Evolutionary conservation across 345 rosid species (phyloP), one percentile per base, ranked within the genome.

Genomic region (Microcos paniculata): DNA sequence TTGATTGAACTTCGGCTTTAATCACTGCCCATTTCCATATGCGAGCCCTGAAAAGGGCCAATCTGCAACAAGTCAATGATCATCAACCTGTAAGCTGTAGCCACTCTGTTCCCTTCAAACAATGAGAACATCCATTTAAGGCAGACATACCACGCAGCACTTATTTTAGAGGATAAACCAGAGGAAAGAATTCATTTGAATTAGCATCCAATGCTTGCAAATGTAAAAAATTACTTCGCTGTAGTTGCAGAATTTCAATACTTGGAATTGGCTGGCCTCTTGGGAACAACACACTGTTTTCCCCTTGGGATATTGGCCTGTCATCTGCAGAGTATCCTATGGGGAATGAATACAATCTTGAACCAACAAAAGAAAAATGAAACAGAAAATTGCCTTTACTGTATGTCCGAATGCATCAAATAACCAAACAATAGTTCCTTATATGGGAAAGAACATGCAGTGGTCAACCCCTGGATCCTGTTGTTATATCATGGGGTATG

Each of bases 191-290:
- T 46, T 56, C 3, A 15, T 26, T n/a, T n/a, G 90, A 67, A n/a
- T n/a, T n/a, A n/a, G n/a, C n/a, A n/a, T n/a, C n/a, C n/a, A n/a
- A n/a, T n/a, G n/a, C n/a, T n/a, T n/a, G n/a, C n/a, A n/a, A n/a
- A n/a, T n/a, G n/a, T n/a, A n/a, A n/a, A n/a, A n/a, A n/a, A n/a
- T n/a, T n/a, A n/a, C n/a, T n/a, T n/a, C n/a, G n/a, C n/a, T n/a
- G n/a, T n/a, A n/a, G n/a, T n/a, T n/a, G n/a, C n/a, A n/a, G n/a
- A n/a, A n/a, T 81, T 87, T 90, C 90, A 55, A 79, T 80, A 79
- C 93, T 90, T 73, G 97, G 94, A 92, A 82, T 81, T 62, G 89
- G 80, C 72, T 83, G 91, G 74, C 93, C 90, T 84, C 84, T 90
- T 3, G 84, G 90, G 71, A 75, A 90, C 82, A 92, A 76, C 63